These are phyloP conservation scores for Apophysomyces variabilis DNA, from an alignment of 371 early-diverging fungal species.

Conservation along the genomic window DNA sequence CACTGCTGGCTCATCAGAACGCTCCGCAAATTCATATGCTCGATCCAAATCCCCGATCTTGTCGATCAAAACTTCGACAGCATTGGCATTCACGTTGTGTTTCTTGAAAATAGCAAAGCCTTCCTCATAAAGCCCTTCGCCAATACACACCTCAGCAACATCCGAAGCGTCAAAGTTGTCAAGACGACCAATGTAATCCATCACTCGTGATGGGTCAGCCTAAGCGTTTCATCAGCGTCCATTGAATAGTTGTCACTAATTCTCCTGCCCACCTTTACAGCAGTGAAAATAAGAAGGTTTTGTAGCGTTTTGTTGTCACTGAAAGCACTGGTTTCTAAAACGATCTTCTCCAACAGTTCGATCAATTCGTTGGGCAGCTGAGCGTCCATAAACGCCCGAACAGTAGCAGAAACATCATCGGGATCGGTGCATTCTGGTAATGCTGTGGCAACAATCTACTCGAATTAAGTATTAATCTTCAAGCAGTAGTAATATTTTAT, in stretches of 20 bases:
- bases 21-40: slow-evolving; percentile 95
- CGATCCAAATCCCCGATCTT: slow-evolving; percentile 93
- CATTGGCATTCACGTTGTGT: slow-evolving; percentile 85
- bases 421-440: slow-evolving; percentile 95
- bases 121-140: slow-evolving; percentile 90
- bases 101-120: slow-evolving; percentile 96
- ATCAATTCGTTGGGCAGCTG: slow-evolving; percentile 94
- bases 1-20: slow-evolving; percentile 85
- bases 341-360: slow-evolving; percentile 95
- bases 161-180: slow-evolving; percentile 95
- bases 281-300: slow-evolving; percentile 97
- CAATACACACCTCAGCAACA: slow-evolving; percentile 94
- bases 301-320: slow-evolving; percentile 96
- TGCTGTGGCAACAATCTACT: slow-evolving; percentile 78
- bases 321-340: slow-evolving; percentile 90
- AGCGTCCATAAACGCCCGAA: slow-evolving; percentile 98
- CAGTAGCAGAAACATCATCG: slow-evolving; percentile 95
- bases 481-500: neutral
- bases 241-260: neutral
- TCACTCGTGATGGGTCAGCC: slow-evolving; percentile 89
- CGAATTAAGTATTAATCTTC: neutral
- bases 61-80: slow-evolving; percentile 89
- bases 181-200: slow-evolving; percentile 92
- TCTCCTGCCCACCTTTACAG: slow-evolving; percentile 72
- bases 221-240: slow-evolving; percentile 5